Conservation (phyloP, 306 rosid genomes). For the Prunus padus region DNA sequence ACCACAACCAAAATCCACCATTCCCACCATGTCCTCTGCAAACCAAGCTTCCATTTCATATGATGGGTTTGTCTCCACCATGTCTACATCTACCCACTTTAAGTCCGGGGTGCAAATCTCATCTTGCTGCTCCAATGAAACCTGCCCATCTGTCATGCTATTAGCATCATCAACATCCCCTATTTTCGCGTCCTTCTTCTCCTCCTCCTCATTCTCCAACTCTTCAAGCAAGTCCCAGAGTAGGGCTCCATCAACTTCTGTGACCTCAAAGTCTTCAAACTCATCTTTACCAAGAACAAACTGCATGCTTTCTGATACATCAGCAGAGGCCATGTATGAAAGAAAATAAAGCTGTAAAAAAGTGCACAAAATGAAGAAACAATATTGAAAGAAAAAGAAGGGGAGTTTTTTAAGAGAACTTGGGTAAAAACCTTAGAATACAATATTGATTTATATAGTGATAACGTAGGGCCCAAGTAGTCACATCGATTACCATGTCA, state of each 20-base stretch:
- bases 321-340: slow-evolving; percentile 34
- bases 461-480: slow-evolving; percentile 16
- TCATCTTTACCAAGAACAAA: slow-evolving; percentile 21
- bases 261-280: slow-evolving; percentile 43
- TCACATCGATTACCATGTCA: slow-evolving; percentile 20
- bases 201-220: slow-evolving; percentile 25
- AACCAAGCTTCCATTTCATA: slow-evolving; percentile 41
- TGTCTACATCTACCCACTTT: slow-evolving; percentile 32
- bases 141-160: background rate
- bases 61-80: slow-evolving; percentile 13
- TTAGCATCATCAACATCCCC: background rate
- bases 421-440: slow-evolving; percentile 9
- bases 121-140: slow-evolving; percentile 17
- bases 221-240: slow-evolving; percentile 58
- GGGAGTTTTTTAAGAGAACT: background rate
- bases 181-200: background rate
- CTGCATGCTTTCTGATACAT: background rate
- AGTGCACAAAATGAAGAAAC: slow-evolving; percentile 13
- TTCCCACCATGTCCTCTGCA: slow-evolving; percentile 31
- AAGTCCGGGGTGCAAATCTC: slow-evolving; percentile 22
- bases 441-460: slow-evolving; percentile 11
- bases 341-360: background rate
- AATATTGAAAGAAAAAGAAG: background rate
- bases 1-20: slow-evolving; percentile 38
- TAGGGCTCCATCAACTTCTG: slow-evolving; percentile 58